Evolutionary conservation across 1,139 yeast species (phyloP), one percentile per base, ranked within the genome.

Genomic region (Yamadazyma membranifaciens): DNA sequence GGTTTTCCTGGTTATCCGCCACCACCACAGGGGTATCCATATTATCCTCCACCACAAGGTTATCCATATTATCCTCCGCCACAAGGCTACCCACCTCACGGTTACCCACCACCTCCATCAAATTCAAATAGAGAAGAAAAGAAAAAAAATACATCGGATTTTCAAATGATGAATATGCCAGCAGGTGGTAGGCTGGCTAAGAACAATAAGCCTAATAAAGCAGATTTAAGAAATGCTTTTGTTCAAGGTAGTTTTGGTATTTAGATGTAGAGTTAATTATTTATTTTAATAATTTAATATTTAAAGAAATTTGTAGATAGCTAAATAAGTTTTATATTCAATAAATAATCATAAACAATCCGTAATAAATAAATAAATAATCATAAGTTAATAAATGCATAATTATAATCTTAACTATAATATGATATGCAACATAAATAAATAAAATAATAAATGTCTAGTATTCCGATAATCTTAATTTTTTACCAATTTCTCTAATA

Each of bases 401-500:
- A 36, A 41, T 34, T 38, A 42, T 20, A 20, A 20, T 6, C 5
- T 27, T 11, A 27, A 25, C 10, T 4, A 41, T 40, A 42, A 32
- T 34, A 36, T 41, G 39, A 41, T 7, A 25, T 25, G 12, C 32
- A 37, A 44, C 28, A 41, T 40, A 42, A 38, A 43, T 41, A 42
- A 37, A 42, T 42, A 39, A 40, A 31, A 33, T 41, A 47, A 37
- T 28, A 12, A 14, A 4, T 27, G 13, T 39, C 13, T 60, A 84
- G 52, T 84, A 85, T 60, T 85, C 94, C 2, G 89, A 80, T 40
- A 85, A 68, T 50, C 92, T 68, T 48, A 85, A 65, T 62, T 85
- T 85, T 57, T 84, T 80, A 37, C 87, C 91, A 51, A 85, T 79
- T 48, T 83, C 88, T 45, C 81, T 65, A 29, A 72, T 62, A 7